Evolutionary conservation across 106 monocot species (phyloP).

Genomic region (Platanthera guangdongensis): DNA sequence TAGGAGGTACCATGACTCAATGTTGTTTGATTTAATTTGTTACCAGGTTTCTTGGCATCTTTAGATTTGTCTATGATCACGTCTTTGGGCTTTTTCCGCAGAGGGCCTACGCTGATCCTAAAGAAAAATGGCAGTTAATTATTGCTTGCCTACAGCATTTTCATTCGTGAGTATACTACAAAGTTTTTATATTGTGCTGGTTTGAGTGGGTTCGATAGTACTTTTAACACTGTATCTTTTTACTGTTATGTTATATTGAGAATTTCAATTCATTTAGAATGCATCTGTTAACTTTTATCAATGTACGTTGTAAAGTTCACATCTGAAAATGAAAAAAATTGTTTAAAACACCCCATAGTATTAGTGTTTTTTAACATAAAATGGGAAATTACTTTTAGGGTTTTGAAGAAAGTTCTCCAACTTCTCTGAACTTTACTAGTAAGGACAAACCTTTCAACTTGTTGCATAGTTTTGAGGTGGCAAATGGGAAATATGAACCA

Average conservation of each 20-base stretch:
- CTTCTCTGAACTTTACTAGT: too few relatives aligned
- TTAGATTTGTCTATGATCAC: conserved; percentile 91
- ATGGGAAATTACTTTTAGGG: too few relatives aligned
- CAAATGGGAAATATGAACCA: too few relatives aligned
- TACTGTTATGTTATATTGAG: not conserved
- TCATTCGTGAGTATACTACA: conserved; percentile 42
- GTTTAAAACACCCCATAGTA: too few relatives aligned
- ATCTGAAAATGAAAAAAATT: too few relatives aligned
- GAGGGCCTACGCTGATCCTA: conserved; percentile 81
- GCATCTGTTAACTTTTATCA: not conserved
- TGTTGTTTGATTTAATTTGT: conserved; percentile 5
- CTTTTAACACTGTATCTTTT: not conserved
- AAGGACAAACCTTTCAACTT: too few relatives aligned
- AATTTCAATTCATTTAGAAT: not conserved
- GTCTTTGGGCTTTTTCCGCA: conserved; percentile 86
- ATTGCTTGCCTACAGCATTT: conserved; percentile 89
- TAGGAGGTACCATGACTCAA: not conserved
- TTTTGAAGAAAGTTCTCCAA: too few relatives aligned
- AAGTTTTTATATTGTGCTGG: not conserved
- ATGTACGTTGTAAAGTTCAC: not conserved
- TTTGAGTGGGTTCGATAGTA: not conserved
- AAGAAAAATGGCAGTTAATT: conserved; percentile 86
- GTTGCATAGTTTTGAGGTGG: too few relatives aligned
- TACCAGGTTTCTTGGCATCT: conserved; percentile 79
- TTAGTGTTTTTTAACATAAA: too few relatives aligned